Base-by-base conservation (phyloP, 352 stramenopile genomes). In the Pythium vanterpoolii region DNA sequence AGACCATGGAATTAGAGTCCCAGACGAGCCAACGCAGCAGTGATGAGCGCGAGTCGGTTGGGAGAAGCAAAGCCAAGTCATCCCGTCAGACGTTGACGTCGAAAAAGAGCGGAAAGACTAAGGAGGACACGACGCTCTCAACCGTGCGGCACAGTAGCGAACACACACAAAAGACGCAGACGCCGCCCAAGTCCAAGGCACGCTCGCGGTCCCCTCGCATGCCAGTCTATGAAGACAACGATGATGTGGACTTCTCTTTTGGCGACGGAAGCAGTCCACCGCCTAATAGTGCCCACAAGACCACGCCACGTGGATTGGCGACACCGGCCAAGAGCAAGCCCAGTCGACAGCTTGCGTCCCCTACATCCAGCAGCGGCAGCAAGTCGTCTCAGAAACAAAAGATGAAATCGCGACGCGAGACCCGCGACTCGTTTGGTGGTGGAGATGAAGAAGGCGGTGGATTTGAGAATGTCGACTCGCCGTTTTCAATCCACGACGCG, bases 401-500 rank as follows among this genome's bases (percentile, higher is more conserved):
- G 30, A 21, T 56, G n/a, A n/a, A n/a, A n/a, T n/a, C n/a, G 53
- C 62, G 56, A n/a, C 56, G 56, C 27, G 44, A 70, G 39, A 44
- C 49, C 4, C 58, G 64, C 55, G 69, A 82, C 49, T 81, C 74
- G 4, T 79, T 73, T n/a, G 58, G 56, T 2, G 47, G 43, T 26
- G 46, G n/a, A n/a, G n/a, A n/a, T n/a, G n/a, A n/a, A n/a, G n/a
- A 43, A 24, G 14, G 5, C 6, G 30, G 19, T 5, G 74, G 74
- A n/a, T 87, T 80, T 40, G 39, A 73, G 9, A 60, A 62, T n/a
- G 60, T 64, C 24, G 47, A 43, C 9, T 89, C 78, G 14, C 83
- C 83, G 16, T 89, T 92, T 56, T 74, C 76, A 0, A 71, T 86
- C 45, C 71, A 86, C 27, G 77, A 84, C 8, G 77, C 67, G 4